These are phyloP conservation scores for Cenchrus americanus DNA, from an alignment of 176 grass and related monocot genomes.

Conservation along the genomic window DNA sequence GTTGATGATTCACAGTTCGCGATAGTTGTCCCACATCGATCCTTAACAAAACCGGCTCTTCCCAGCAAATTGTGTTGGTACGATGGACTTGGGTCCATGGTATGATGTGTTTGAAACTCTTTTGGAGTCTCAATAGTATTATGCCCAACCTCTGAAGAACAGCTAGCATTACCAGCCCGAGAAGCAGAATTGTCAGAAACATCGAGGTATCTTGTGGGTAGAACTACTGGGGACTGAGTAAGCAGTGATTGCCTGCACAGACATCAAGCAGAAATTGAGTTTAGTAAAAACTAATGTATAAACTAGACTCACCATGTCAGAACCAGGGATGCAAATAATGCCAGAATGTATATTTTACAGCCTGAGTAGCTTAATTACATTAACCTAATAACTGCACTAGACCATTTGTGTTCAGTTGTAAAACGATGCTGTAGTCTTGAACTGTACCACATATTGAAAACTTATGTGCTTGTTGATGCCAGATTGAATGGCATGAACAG, in stretches of 20 bases:
- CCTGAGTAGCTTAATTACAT: constrained; percentile 2
- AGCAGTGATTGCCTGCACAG: constrained; percentile 75
- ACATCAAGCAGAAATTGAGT: constrained; percentile 33
- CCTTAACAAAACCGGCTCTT: constrained; percentile 34
- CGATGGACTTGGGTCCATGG: constrained; percentile 48
- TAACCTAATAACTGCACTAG: not conserved
- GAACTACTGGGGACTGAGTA: constrained; percentile 67
- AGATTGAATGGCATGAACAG: constrained; percentile 28
- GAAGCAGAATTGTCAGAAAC: constrained; percentile 63
- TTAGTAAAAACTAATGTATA: not conserved
- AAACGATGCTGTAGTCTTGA: not conserved
- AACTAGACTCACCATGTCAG: not conserved
- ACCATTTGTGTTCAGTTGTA: not conserved
- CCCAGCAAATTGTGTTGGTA: constrained; percentile 35
- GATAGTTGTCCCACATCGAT: constrained; percentile 33
- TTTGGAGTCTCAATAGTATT: constrained; percentile 52
- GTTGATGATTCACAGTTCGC: constrained; percentile 55
- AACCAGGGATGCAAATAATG: constrained; percentile 25
- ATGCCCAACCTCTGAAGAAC: constrained; percentile 48
- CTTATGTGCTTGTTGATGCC: not conserved
- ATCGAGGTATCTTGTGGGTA: constrained; percentile 55
- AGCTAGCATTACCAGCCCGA: constrained; percentile 49
- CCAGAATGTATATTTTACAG: not conserved
- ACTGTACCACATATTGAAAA: constrained; percentile 9
- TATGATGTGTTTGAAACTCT: constrained; percentile 39